These are phyloP conservation scores for Juncus inflexus DNA, from an alignment of 176 grass and related monocot genomes.

Conservation along the genomic window DNA sequence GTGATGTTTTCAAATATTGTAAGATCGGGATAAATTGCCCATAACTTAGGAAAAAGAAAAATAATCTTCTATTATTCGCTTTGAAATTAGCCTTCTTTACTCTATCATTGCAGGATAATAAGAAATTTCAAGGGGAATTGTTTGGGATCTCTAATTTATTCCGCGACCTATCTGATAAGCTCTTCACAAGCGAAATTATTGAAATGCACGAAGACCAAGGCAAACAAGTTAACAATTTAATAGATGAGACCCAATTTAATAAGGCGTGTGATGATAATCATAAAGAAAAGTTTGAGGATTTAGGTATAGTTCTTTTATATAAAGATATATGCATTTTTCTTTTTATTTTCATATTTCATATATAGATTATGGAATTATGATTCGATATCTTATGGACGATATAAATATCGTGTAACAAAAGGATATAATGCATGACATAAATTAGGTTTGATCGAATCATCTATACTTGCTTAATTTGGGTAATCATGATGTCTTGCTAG, in stretches of 20 bases:
- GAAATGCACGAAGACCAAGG: constrained; percentile 89
- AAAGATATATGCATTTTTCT: not conserved
- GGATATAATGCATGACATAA: no score
- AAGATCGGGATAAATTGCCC: not conserved
- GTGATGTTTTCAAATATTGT: not conserved
- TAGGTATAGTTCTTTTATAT: constrained; percentile 29
- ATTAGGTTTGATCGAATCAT: no score
- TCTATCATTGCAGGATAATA: constrained; percentile 55
- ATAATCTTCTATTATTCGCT: no score
- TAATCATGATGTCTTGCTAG: no score
- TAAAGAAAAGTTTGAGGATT: constrained; percentile 36
- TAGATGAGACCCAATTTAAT: constrained; percentile 22
- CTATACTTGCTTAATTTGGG: no score
- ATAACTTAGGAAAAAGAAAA: not conserved
- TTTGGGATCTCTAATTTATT: constrained; percentile 99
- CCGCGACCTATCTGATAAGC: constrained; percentile 82
- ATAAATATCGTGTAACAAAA: no score
- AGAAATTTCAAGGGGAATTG: constrained; percentile 93
- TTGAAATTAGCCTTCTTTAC: not conserved
- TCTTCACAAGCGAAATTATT: constrained; percentile 96
- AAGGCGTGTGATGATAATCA: constrained; percentile 31
- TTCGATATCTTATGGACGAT: no score
- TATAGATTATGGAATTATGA: not conserved
- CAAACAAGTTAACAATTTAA: constrained; percentile 44
- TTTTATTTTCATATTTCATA: not conserved